These are phyloP conservation scores for Hymenoscyphus repandus DNA, from an alignment of 2,329 filamentous ascomycete species.

Conservation along the genomic window DNA sequence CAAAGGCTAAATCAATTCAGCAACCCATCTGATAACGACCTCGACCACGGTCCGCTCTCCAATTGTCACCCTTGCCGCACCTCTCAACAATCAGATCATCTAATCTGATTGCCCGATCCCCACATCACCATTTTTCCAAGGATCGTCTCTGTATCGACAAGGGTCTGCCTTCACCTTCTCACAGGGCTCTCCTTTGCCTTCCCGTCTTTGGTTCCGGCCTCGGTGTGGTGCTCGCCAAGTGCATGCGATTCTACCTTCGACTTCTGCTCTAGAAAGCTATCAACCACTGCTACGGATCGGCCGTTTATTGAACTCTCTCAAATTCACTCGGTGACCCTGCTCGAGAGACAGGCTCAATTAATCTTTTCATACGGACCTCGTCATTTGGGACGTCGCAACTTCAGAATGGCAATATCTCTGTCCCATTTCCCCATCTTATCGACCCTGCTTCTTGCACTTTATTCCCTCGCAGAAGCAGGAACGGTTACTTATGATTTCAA, in stretches of 20 bases:
- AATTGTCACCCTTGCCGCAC: neutral
- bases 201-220: slow-evolving; percentile 11
- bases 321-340: slow-evolving; percentile 13
- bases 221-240: slow-evolving; percentile 4
- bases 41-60: neutral
- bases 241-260: neutral
- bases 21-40: slow-evolving; percentile 9
- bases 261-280: slow-evolving; percentile 1
- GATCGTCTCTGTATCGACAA: too few species aligned
- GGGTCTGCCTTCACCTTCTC: too few species aligned
- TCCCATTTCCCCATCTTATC: slow-evolving; percentile 37
- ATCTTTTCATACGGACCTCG: neutral
- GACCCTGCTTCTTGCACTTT: slow-evolving; percentile 26
- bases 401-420: slow-evolving; percentile 39
- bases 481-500: slow-evolving; percentile 60
- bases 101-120: slow-evolving; percentile 7
- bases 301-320: slow-evolving; percentile 3
- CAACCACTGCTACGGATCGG: neutral
- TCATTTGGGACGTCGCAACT: neutral
- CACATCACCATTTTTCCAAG: neutral
- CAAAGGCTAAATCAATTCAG: neutral
- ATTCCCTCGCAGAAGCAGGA: slow-evolving; percentile 35
- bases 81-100: slow-evolving; percentile 16
- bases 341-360: slow-evolving; percentile 4
- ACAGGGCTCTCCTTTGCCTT: slow-evolving; percentile 1